Percentiles rank a stretch among this genome's conserved stretches.
Evolutionary conservation across 2,329 filamentous ascomycete species (phyloP).

Genomic region (Calonectria pteridis): DNA sequence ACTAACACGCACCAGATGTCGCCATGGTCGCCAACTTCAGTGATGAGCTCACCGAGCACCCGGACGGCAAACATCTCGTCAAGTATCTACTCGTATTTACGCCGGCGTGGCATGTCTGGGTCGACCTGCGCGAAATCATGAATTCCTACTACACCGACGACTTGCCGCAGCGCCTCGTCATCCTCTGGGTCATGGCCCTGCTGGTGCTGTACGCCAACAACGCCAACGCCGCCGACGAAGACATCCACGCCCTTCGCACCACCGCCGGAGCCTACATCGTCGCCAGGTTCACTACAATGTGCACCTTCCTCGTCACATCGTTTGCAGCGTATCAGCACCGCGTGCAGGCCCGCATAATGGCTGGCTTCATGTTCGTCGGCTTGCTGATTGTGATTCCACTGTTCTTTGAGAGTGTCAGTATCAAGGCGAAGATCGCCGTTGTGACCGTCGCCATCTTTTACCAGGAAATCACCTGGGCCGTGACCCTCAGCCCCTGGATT

Average conservation of each 20-base stretch:
- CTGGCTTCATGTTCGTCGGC: constrained; percentile 54
- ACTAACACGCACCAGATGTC: constrained; percentile 50
- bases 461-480: constrained; percentile 58
- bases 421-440: constrained; percentile 56
- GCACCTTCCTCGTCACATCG: constrained; percentile 56
- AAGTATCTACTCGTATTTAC: constrained; percentile 63
- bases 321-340: constrained; percentile 62
- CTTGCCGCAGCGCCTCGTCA: constrained; percentile 58
- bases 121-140: constrained; percentile 63
- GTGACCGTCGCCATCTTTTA: constrained; percentile 57
- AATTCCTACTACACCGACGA: constrained; percentile 67
- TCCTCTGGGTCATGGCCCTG: constrained; percentile 64
- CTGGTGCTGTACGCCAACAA: constrained; percentile 63
- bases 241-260: constrained; percentile 58
- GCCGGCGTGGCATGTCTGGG: constrained; percentile 64
- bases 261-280: constrained; percentile 60
- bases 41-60: constrained; percentile 60
- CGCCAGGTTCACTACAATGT: constrained; percentile 56
- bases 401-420: constrained; percentile 55
- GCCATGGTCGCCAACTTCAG: constrained; percentile 65
- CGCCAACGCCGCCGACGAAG: constrained; percentile 56
- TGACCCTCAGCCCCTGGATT: constrained; percentile 58
- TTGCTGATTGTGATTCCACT: constrained; percentile 58
- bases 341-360: constrained; percentile 58
- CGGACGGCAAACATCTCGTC: constrained; percentile 56